These are phyloP conservation scores for Mortierella sp. DNA, from an alignment of 371 early-diverging fungal species.

Conservation along the genomic window DNA sequence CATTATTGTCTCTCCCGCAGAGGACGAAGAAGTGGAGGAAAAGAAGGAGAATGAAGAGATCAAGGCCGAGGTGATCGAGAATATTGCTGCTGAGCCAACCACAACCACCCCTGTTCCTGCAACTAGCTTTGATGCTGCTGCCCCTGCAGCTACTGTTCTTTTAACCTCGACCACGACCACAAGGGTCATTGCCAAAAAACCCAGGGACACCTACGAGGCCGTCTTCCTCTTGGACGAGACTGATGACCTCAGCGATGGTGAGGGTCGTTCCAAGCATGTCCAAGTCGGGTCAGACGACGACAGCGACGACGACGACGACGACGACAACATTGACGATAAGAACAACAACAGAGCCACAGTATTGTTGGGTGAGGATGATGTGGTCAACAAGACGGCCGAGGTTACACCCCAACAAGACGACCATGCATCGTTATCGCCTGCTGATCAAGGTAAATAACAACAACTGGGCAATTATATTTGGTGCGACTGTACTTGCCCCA, in stretches of 20 bases:
- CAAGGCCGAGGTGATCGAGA: background rate
- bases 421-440: conserved; percentile 21
- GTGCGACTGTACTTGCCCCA: background rate
- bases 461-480: conserved; percentile 4
- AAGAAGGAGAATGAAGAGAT: conserved; percentile 6
- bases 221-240: conserved; percentile 46
- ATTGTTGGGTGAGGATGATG: conserved; percentile 13
- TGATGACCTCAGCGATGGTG: conserved; percentile 47
- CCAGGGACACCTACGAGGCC: conserved; percentile 37
- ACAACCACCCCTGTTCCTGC: conserved; percentile 19
- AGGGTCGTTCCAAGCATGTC: conserved; percentile 12
- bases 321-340: background rate
- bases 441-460: conserved; percentile 24
- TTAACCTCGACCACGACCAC: background rate
- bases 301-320: conserved; percentile 10
- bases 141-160: background rate
- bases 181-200: background rate
- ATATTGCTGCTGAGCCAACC: background rate
- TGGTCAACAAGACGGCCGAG: background rate
- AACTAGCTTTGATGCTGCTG: background rate
- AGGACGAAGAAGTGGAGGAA: background rate
- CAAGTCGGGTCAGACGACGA: conserved; percentile 20
- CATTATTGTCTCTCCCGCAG: background rate
- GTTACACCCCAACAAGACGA: conserved; percentile 43
- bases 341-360: background rate